Base-by-base conservation (phyloP, 2,329 filamentous ascomycete genomes). In the Colletotrichum lupini region DNA sequence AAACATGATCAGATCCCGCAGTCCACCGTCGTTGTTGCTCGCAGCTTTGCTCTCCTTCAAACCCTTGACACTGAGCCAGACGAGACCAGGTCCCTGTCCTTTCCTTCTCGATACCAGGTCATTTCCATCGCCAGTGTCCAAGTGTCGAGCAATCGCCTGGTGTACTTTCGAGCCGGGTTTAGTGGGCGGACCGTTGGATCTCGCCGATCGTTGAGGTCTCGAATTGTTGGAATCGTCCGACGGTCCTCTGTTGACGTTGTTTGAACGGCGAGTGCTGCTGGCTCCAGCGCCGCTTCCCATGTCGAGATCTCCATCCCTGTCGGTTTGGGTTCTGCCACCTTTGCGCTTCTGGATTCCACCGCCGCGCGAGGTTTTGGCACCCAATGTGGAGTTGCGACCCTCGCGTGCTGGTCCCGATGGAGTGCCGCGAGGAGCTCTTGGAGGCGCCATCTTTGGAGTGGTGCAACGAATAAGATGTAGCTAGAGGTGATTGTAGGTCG, bases 41-140 rank as follows among this genome's bases (percentile, higher is more conserved):
- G 89, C 87, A 8, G 92, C 92, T 81, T 92, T 94, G 84, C 92
- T 95, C 57, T 89, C 83, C 78, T 89, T 91, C 78, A 94, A 86
- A 30, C 93, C 93, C 75, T 85, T 84, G 26, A 95, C 84, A 71
- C 84, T 85, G 52, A 91, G 76, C 77, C 77, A 79, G 12, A 76
- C 75, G 7, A 78, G 74, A 19, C 72, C 71, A 26, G 49, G 49
- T 12, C 37, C 60, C 49, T 75, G 74, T 26, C 67, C 57, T 53
- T 70, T 73, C 42, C 64, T 75, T 52, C 76, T 78, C 30, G 73
- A 70, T 30, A 76, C 49, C 52, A 72, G 19, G 14, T 75, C 74
- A 6, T 66, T 55, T 52, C 74, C 74, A 53, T 73, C 74, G 32
- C 74, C 74, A n/a, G 68, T 72, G 32, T 75, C 49, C 22, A 76